Base-by-base conservation (phyloP, 2,329 filamentous ascomycete genomes). In the Fusarium pilosicola region DNA sequence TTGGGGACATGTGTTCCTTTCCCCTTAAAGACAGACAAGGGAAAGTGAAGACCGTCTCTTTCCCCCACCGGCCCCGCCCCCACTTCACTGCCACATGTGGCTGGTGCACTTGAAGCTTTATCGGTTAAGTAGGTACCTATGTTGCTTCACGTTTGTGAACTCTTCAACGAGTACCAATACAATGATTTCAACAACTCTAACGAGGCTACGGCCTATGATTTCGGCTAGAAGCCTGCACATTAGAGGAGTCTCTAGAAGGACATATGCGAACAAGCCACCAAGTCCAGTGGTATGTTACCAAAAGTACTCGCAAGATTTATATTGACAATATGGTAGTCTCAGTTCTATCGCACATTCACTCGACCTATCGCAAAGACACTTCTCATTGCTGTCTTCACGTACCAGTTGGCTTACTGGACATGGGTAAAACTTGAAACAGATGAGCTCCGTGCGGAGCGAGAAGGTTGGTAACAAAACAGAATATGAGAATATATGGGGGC, bases 381-480 rank as follows among this genome's bases (percentile, higher is more conserved):
- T 74, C 86, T 96, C 42, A 87, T 93, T 79, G 93, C 94, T 61
- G 88, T 95, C 62, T 91, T 94, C 79, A 92, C 91, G 5, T 96
- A 96, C 81, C 94, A 96, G 82, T 77, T 93, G n/a, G 82, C 88
- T 20, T 96, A 95, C 83, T 94, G 89, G 85, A 84, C 84, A 20
- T 96, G 94, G 94, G 80, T 89, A 42, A 93, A 92, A 82, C 85
- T 96, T 57, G 93, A 95, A 81, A 88, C 88, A 39, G 87, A 93
- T 61, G 94, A 96, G 83, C 85, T 89, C 64, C 90, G 88, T 78
- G 83, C 84, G 26, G 85, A 90, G 49, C 89, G 88, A 75, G 83
- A 88, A 74, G 87, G 91, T 92, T 77, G 66, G 84, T 78, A 24
- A 11, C 54, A 10, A 62, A 18, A 24, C 64, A 67, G 20, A 5